Conservation (phyloP, 192 early-diverging fungal species). For the Pecoramyces ruminantium region DNA sequence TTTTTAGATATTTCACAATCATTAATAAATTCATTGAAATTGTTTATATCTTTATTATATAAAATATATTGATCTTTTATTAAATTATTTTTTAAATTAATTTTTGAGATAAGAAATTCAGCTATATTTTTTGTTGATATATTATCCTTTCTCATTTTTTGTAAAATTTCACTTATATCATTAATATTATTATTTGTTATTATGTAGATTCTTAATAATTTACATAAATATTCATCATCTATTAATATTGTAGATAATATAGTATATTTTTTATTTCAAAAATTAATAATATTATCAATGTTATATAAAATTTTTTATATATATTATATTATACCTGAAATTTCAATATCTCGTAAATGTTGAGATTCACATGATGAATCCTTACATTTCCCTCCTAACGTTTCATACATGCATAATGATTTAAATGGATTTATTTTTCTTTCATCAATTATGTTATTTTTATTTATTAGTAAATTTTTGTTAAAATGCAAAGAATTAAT, state of each 20-base stretch:
- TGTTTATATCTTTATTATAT: neutral
- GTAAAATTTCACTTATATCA: neutral
- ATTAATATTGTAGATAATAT: too few species aligned
- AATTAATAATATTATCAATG: too few species aligned
- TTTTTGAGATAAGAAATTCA: neutral
- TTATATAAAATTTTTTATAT: too few species aligned
- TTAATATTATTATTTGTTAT: neutral
- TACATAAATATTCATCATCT: neutral
- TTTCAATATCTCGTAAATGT: neutral
- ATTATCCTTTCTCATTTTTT: neutral
- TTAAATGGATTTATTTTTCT: neutral
- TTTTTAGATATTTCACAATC: neutral
- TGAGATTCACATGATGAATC: neutral
- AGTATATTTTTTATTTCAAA: too few species aligned
- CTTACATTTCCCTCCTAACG: neutral
- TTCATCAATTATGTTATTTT: neutral
- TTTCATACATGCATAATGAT: neutral
- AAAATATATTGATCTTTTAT: neutral
- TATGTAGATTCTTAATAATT: neutral
- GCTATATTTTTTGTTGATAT: neutral
- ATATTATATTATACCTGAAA: neutral
- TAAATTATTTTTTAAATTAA: neutral
- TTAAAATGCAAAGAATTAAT: neutral
- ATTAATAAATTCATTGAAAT: neutral
- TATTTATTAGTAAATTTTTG: neutral